Percentiles rank a stretch among this genome's conserved stretches.
These are phyloP conservation scores for Leucocoprinus leucothites DNA, from an alignment of 768 basidiomycete genomes.

Conservation along the genomic window DNA sequence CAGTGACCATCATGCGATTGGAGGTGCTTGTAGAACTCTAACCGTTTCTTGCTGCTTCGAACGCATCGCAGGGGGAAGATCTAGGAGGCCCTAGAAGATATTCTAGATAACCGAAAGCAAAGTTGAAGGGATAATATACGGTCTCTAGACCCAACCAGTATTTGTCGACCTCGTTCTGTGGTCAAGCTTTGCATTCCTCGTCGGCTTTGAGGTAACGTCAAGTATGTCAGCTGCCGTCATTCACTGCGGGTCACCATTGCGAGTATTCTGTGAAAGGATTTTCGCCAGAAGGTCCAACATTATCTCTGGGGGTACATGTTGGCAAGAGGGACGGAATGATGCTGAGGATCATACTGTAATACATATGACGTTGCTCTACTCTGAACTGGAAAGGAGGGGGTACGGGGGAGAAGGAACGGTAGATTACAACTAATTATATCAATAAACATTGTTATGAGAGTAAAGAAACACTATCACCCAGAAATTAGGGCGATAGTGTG, in stretches of 20 bases:
- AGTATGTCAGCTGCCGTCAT: conserved; percentile 77
- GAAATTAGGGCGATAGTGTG: too few relatives aligned
- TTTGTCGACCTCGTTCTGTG: conserved; percentile 78
- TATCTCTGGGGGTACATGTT: conserved; percentile 31
- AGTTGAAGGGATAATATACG: conserved; percentile 41
- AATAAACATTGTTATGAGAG: too few relatives aligned
- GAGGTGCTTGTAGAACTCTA: conserved; percentile 86
- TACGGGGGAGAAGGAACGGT: too few relatives aligned
- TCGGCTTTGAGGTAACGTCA: conserved; percentile 80
- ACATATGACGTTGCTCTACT: too few relatives aligned
- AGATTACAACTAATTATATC: too few relatives aligned
- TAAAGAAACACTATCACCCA: too few relatives aligned
- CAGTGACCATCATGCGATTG: conserved; percentile 93
- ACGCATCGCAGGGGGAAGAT: conserved; percentile 60
- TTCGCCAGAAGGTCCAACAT: conserved; percentile 45
- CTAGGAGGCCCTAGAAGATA: conserved; percentile 52
- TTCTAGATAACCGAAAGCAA: neutral
- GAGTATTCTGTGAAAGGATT: conserved; percentile 76
- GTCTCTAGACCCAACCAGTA: conserved; percentile 85
- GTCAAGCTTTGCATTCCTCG: conserved; percentile 60
- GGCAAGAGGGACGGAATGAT: neutral
- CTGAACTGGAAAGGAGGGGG: too few relatives aligned
- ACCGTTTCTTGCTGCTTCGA: conserved; percentile 83
- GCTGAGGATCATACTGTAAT: conserved; percentile 9
- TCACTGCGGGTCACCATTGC: conserved; percentile 73